Conservation (phyloP, 345 rosid species). For the Populus deltoides region DNA sequence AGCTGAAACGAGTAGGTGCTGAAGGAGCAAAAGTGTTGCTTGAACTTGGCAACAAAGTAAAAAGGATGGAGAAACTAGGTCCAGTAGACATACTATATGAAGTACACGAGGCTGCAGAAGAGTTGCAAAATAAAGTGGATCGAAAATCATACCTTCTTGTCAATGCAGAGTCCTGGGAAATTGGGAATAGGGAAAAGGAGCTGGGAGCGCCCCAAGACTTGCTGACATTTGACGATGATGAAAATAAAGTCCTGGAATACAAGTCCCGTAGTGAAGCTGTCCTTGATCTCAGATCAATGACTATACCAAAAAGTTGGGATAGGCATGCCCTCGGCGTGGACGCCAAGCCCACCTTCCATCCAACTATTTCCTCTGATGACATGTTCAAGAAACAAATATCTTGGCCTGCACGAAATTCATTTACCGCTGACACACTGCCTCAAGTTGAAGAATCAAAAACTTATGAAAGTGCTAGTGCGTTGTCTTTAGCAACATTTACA, state of each 20-base stretch:
- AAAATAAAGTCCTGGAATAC: constrained; percentile 39
- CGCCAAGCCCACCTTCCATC: constrained; percentile 12
- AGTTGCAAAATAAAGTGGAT: constrained; percentile 70
- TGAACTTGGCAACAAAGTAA: constrained; percentile 72
- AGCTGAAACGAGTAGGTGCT: constrained; percentile 62
- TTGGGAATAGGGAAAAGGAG: constrained; percentile 53
- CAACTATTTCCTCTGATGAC: constrained; percentile 20
- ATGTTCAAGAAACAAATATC: constrained; percentile 53
- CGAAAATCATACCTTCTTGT: constrained; percentile 78
- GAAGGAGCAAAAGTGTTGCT: constrained; percentile 73
- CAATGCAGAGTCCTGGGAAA: constrained; percentile 85
- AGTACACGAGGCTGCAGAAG: constrained; percentile 76
- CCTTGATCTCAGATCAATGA: constrained; percentile 48
- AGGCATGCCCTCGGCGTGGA: not conserved
- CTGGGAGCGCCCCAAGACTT: constrained; percentile 47
- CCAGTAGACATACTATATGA: constrained; percentile 55
- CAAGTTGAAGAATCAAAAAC: constrained; percentile 53
- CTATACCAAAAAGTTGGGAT: constrained; percentile 30
- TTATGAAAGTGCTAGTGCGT: constrained; percentile 81
- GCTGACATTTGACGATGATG: constrained; percentile 46
- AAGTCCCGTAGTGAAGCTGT: constrained; percentile 80
- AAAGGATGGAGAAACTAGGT: constrained; percentile 82
- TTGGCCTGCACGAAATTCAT: constrained; percentile 47
- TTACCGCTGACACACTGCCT: constrained; percentile 25
- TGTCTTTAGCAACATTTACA: constrained; percentile 85